A percentile compares a stretch with the other conserved stretches of the same genome.
Evolutionary conservation across 257 asterid species (phyloP).

Genomic region (Fraxinus quadrangulata): DNA sequence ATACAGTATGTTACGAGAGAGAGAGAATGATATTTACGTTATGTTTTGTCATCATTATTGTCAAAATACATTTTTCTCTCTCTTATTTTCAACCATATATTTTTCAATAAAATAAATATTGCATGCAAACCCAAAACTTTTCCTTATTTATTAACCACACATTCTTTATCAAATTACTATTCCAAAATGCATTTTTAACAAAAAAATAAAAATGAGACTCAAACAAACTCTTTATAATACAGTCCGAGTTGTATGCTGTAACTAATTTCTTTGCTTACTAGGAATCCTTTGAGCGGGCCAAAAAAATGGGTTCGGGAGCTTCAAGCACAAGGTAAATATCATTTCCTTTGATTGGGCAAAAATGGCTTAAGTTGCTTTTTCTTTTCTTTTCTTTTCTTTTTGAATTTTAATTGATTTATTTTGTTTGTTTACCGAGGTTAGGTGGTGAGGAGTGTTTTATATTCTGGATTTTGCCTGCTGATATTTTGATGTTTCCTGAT

Average conservation of each 20-base stretch:
- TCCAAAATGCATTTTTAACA: too few relatives aligned
- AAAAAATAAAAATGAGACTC: too few relatives aligned
- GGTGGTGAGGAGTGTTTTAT: background rate
- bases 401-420: too few relatives aligned
- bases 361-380: constrained; percentile 10
- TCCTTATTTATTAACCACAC: too few relatives aligned
- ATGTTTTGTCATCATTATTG: too few relatives aligned
- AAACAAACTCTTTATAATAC: background rate
- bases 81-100: too few relatives aligned
- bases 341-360: constrained; percentile 10
- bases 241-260: background rate
- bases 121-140: too few relatives aligned
- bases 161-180: too few relatives aligned
- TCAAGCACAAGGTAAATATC: constrained; percentile 71
- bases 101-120: too few relatives aligned
- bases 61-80: too few relatives aligned
- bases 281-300: constrained; percentile 84
- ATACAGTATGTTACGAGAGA: background rate
- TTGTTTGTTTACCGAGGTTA: background rate
- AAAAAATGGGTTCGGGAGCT: constrained; percentile 92
- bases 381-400: background rate
- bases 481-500: background rate
- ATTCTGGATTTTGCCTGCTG: background rate
- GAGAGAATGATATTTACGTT: background rate
- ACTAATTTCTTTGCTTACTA: constrained; percentile 27